A percentile compares a stretch with the other conserved stretches of the same genome.
Conservation (phyloP, 2,329 filamentous ascomycete genomes). For the Xylaria multiplex region DNA sequence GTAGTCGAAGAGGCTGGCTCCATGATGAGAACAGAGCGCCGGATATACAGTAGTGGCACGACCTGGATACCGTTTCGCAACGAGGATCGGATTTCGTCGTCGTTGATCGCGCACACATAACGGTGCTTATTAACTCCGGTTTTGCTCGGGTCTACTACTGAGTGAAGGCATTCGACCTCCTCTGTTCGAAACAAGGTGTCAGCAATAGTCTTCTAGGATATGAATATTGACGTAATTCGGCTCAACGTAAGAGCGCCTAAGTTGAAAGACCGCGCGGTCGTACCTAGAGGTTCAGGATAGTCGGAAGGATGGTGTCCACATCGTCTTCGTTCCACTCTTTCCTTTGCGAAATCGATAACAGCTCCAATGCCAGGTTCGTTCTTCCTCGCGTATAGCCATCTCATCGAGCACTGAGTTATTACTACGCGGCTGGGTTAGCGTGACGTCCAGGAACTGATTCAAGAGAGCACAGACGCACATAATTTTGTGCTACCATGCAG, state of each 20-base stretch:
- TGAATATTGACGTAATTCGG: neutral
- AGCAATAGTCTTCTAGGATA: slow-evolving; percentile 1
- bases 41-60: slow-evolving; percentile 81
- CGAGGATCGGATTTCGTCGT: slow-evolving; percentile 68
- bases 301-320: slow-evolving; percentile 81
- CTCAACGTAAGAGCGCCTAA: neutral
- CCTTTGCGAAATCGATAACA: slow-evolving; percentile 79
- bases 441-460: slow-evolving; percentile 75
- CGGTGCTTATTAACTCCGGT: slow-evolving; percentile 78
- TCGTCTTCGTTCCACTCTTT: slow-evolving; percentile 74
- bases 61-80: slow-evolving; percentile 72
- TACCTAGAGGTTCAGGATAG: slow-evolving; percentile 72
- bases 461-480: slow-evolving; percentile 21
- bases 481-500: slow-evolving; percentile 69
- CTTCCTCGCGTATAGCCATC: slow-evolving; percentile 76
- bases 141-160: slow-evolving; percentile 81
- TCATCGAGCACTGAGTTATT: slow-evolving; percentile 84
- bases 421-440: slow-evolving; percentile 61
- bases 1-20: slow-evolving; percentile 79
- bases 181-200: slow-evolving; percentile 45
- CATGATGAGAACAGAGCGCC: slow-evolving; percentile 76
- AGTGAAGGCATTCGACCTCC: slow-evolving; percentile 74
- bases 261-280: neutral
- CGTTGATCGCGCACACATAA: slow-evolving; percentile 82
- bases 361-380: slow-evolving; percentile 62